Base-by-base conservation (phyloP, 179 eudicot genomes). In the Beta macrorhiza region DNA sequence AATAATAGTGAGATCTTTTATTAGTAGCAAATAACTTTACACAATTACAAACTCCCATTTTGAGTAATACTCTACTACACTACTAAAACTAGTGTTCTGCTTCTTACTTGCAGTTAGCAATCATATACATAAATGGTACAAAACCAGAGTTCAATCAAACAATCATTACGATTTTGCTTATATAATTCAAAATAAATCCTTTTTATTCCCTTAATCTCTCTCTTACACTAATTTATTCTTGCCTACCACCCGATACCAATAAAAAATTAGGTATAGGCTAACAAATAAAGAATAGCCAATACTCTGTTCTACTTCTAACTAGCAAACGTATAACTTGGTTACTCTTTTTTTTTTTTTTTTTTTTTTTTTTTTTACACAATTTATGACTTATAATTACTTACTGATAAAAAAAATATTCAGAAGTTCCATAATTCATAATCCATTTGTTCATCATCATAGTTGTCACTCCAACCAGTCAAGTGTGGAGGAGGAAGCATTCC, bases 401-500 rank as follows among this genome's bases (percentile, higher is more conserved):
- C 2, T 25, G 29, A 2, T 47, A 25, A 29, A 17, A 47, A 52
- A 16, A 1, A 29, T 62, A 37, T 2, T 37, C 42, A 65, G 73
- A 14, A 51, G 5, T 29, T 65, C 73, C 80, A 77, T 0, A 78
- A 47, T 16, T 61, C 55, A n/a, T 9, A n/a, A 0, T 65, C 61
- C 72, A 64, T 67, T 3, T 87, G 87, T 81, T 84, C 88, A 2
- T 56, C 74, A 37, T 49, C 62, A 5, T 37, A 32, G 17, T 12
- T 13, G 69, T 25, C 16, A 19, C 65, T 70, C 19, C 62, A 79
- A 14, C 61, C 68, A 22, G 49, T 55, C 45, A 76, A 47, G 2
- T 83, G 59, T 6, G 88, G 92, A 17, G 92, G 92, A 1, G 92
- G 87, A 42, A 88, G 6, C 94, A 92, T 85, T 14, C 79, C 79